Evolutionary conservation across 208 protist genomes (phyloP).

Genomic region (Spongospora subterranea): DNA sequence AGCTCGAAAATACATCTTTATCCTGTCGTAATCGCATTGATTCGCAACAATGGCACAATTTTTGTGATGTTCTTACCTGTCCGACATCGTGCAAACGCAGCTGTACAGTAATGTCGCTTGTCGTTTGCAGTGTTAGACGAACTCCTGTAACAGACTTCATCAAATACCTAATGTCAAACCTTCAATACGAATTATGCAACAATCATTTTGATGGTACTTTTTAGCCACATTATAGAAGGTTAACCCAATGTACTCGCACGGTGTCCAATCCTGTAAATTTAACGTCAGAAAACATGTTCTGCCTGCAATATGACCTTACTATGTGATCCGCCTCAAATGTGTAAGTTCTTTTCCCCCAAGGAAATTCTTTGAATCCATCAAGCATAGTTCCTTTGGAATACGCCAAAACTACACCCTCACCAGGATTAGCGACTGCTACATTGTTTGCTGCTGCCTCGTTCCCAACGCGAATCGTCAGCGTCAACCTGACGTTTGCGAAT

Average conservation of each 20-base stretch:
- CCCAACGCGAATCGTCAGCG: conserved; percentile 2
- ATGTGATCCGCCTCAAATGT: neutral
- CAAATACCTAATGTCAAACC: no score
- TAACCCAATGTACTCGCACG: conserved; percentile 31
- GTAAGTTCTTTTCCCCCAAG: conserved; percentile 15
- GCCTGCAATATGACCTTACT: no score
- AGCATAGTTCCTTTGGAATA: neutral
- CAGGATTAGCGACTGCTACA: neutral
- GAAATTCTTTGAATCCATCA: neutral
- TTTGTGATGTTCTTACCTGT: neutral
- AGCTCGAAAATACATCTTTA: conserved; percentile 9
- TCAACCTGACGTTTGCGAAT: neutral
- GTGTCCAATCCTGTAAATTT: no score
- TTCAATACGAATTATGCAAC: no score
- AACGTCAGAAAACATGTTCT: no score
- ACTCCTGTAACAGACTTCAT: conserved; percentile 24
- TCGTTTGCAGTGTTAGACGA: neutral
- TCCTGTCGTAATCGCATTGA: no score
- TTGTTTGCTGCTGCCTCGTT: neutral
- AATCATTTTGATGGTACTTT: no score
- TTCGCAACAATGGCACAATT: no score
- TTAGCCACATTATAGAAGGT: conserved; percentile 45
- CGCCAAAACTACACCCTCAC: neutral
- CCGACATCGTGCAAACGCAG: conserved; percentile 13
- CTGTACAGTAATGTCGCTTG: neutral